Percentiles rank a stretch among this genome's conserved stretches.
These are phyloP conservation scores for Mrakia gelida DNA, from an alignment of 768 basidiomycete genomes.

Conservation along the genomic window DNA sequence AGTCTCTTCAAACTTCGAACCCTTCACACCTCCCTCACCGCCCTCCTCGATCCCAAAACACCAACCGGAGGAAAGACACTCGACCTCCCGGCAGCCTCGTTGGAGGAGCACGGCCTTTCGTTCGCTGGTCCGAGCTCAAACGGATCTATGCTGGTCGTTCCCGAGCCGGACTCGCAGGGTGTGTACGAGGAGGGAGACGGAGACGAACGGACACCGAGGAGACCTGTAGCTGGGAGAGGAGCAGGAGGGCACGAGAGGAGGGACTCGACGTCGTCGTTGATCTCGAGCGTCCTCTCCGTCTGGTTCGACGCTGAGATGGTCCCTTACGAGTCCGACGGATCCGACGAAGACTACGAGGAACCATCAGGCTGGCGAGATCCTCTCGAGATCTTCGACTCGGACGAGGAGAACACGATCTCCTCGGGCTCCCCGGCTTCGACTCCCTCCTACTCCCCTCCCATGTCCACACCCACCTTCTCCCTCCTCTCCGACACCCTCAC, in stretches of 20 bases:
- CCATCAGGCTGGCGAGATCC: background rate
- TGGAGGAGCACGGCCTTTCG: background rate
- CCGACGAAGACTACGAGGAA: constrained; percentile 6
- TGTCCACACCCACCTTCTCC: constrained; percentile 1
- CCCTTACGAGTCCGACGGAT: constrained; percentile 20
- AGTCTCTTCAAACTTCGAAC: constrained; percentile 18
- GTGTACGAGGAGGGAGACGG: background rate
- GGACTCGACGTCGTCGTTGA: constrained; percentile 21
- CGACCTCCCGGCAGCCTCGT: background rate
- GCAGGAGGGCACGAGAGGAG: constrained; percentile 12
- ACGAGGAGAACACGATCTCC: constrained; percentile 8
- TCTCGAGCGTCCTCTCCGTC: constrained; percentile 28
- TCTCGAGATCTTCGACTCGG: constrained; percentile 12
- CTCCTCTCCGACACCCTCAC: background rate
- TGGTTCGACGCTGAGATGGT: constrained; percentile 34
- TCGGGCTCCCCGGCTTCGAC: constrained; percentile 9
- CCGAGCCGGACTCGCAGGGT: background rate
- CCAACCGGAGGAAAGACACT: background rate
- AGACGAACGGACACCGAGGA: constrained; percentile 11
- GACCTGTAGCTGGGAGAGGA: background rate
- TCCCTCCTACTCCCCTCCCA: constrained; percentile 15
- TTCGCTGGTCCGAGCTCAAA: background rate
- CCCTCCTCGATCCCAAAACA: background rate
- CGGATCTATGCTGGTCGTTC: no score
- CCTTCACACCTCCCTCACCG: constrained; percentile 20